Base-by-base conservation (phyloP, 2,329 filamentous ascomycete species). In the Trichophyton simii region DNA sequence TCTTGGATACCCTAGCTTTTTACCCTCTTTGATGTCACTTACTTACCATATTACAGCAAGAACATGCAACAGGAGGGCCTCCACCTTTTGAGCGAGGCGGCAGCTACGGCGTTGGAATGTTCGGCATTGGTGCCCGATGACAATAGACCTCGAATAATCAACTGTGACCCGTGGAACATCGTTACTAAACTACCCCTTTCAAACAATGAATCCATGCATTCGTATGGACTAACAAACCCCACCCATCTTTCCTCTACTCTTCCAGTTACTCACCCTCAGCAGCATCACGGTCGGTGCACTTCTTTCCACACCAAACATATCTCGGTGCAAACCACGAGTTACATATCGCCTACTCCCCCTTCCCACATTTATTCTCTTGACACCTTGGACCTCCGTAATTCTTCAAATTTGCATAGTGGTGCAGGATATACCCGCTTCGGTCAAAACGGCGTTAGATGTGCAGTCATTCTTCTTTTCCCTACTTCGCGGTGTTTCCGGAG, bases 341-440 rank as follows among this genome's bases (percentile, higher is more conserved):
- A 11, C 20, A 9, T 9, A 3, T 36, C 55, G 9, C n/a, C 25
- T 60, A 61, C 64, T 46, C 61, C 61, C 58, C 59, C 58, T 63
- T 63, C 65, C 63, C 62, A 36, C 9, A 11, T 65, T 69, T 69
- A 67, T 5, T 44, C n/a, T 44, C 41, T 70, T 36, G 34, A 36
- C 34, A 36, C 34, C 64, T 63, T 64, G 59, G 65, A 67, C 65
- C 41, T 58, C 41, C 61, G 63, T 62, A 57, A 58, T 61, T 58
- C 20, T 54, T 62, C 55, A 61, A 60, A 63, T 63, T 75, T 76
- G 75, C 75, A 76, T 76, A 69, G 72, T 70, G 75, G 75, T 76
- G 74, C 74, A 75, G 75, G 75, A 76, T 77, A 77, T 77, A 77
- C 75, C 74, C 74, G 74, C 73, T 73, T 76, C 60, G 63, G 60